Evolutionary conservation across 2,329 filamentous ascomycete genomes (phyloP).

Genomic region (Hypoxylon sp.): DNA sequence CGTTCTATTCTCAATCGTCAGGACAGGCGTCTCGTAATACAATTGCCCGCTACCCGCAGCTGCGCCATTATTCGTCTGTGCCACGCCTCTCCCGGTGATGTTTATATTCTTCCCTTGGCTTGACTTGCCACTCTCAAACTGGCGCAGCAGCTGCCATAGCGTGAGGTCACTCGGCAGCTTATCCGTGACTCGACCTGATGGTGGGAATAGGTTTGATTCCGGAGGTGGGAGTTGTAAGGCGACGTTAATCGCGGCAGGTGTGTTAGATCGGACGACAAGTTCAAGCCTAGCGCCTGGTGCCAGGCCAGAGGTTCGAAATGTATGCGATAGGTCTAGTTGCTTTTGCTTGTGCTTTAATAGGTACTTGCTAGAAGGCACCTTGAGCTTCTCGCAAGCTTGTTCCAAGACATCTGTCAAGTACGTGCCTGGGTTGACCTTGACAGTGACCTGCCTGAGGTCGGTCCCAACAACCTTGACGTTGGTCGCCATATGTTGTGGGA

Average conservation of each 20-base stretch:
- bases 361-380: conserved; percentile 79
- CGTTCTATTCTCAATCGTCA: conserved; percentile 87
- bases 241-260: conserved; percentile 86
- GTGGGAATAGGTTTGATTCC: conserved; percentile 72
- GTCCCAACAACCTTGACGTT: conserved; percentile 91
- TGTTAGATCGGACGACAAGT: conserved; percentile 88
- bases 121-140: conserved; percentile 85
- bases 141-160: conserved; percentile 89
- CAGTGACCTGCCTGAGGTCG: conserved; percentile 79
- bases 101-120: conserved; percentile 76
- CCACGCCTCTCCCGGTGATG: conserved; percentile 86
- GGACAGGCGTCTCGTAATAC: conserved; percentile 87
- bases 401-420: conserved; percentile 87
- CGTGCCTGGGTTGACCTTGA: conserved; percentile 87
- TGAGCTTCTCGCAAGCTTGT: conserved; percentile 89
- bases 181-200: conserved; percentile 79
- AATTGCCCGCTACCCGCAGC: conserved; percentile 78
- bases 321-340: conserved; percentile 85
- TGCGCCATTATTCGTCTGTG: conserved; percentile 69
- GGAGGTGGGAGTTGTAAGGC: conserved; percentile 86
- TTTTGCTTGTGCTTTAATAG: conserved; percentile 92
- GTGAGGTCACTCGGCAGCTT: conserved; percentile 92
- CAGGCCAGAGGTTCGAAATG: conserved; percentile 86
- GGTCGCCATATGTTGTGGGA: conserved; percentile 75
- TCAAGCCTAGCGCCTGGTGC: conserved; percentile 90